Percentiles rank a stretch among this genome's conserved stretches.
phyloP scores from a whole-genome alignment of 2,329 filamentous ascomycete species.

The Spiromastix sp. region DNA sequence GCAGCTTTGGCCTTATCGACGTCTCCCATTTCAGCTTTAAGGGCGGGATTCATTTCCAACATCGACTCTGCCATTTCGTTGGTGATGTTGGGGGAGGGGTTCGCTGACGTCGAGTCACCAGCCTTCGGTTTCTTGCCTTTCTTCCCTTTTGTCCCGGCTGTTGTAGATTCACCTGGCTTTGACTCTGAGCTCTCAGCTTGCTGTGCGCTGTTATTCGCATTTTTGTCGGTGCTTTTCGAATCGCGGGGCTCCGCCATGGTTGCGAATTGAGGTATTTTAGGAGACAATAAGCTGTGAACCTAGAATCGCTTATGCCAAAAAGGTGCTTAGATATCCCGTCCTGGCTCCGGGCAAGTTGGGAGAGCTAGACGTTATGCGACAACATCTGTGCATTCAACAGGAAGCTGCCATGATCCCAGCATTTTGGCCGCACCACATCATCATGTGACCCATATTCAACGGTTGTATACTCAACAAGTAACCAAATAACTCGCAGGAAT shows the following conservation, averaged over 20 bases:
- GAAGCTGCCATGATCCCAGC: no score
- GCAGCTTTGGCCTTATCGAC: slow-evolving; percentile 52
- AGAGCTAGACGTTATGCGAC: no score
- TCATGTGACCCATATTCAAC: no score
- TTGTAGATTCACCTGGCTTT: no score
- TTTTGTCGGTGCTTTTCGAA: slow-evolving; percentile 3
- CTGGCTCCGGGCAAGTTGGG: no score
- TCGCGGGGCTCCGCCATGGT: background rate
- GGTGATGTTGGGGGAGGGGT: slow-evolving; percentile 23
- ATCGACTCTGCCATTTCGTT: slow-evolving; percentile 29
- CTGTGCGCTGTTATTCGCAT: background rate
- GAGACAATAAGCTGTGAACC: no score
- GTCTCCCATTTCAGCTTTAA: slow-evolving; percentile 63
- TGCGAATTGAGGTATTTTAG: slow-evolving; percentile 3
- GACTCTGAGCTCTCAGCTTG: background rate
- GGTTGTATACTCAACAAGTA: no score
- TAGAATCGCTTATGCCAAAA: no score
- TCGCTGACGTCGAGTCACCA: slow-evolving; percentile 14
- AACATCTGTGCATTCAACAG: no score
- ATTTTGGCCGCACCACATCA: no score
- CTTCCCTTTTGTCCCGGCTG: slow-evolving; percentile 12
- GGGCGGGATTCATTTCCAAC: slow-evolving; percentile 46
- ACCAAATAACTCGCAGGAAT: no score
- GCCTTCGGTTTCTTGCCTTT: slow-evolving; percentile 17
- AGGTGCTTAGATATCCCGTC: no score